Percentiles rank a stretch among this genome's conserved stretches.
Conservation (phyloP, 805 yeast genomes). For the Cyberlindnera japonica region DNA sequence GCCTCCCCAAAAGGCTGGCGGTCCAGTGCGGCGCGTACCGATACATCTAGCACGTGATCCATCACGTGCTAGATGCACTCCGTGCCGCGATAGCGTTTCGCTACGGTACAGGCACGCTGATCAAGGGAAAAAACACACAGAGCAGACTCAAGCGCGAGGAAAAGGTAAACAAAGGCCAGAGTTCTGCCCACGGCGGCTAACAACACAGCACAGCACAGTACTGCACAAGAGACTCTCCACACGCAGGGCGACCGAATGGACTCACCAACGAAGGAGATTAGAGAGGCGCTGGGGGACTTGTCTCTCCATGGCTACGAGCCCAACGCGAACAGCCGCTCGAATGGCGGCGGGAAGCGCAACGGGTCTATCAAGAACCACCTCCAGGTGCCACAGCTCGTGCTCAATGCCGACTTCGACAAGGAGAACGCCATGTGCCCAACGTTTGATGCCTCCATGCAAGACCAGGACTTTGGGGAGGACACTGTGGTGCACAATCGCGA, state of each 20-base stretch:
- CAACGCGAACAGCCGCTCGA: constrained; percentile 5
- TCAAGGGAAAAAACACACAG: no score
- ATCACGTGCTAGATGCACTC: no score
- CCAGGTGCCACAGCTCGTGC: constrained; percentile 10
- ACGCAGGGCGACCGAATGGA: no score
- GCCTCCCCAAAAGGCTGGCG: no score
- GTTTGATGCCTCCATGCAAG: not conserved
- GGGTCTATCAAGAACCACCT: constrained; percentile 9
- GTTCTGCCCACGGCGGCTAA: not conserved
- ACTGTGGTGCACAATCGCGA: constrained; percentile 21
- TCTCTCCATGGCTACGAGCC: constrained; percentile 9
- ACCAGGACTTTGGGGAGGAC: constrained; percentile 10
- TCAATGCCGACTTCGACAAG: constrained; percentile 13
- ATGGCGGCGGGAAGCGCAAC: not conserved
- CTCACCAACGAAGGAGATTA: constrained; percentile 7
- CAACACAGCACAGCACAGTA: no score
- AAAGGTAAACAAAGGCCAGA: not conserved
- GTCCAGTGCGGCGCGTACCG: no score
- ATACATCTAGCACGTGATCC: no score
- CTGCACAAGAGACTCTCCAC: no score
- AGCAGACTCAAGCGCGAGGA: no score
- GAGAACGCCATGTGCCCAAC: constrained; percentile 10
- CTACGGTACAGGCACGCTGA: no score
- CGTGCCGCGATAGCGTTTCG: no score
- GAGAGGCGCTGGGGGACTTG: constrained; percentile 13